Conservation (phyloP, 1,139 yeast species). For the Blastobotrys petasosporus region DNA sequence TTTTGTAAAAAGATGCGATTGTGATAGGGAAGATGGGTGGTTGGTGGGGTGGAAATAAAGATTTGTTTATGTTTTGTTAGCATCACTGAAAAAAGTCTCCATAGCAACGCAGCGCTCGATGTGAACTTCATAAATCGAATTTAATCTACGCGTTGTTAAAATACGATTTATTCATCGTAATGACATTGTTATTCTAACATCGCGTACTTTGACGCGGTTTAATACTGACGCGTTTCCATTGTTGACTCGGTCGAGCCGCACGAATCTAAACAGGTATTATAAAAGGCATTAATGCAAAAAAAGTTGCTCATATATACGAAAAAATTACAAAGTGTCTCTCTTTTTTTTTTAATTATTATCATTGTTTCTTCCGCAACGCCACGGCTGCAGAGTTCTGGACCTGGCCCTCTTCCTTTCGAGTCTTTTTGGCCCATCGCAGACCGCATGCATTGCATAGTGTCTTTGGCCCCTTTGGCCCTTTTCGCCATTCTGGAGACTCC, state of each 20-base stretch:
- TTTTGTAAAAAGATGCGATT: neutral
- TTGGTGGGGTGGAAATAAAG: neutral
- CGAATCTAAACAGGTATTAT: too few species aligned
- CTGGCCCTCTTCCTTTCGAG: conserved; percentile 25
- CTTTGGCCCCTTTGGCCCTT: conserved; percentile 60
- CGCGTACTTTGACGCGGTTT: too few species aligned
- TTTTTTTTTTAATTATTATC: neutral
- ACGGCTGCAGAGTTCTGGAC: conserved; percentile 6
- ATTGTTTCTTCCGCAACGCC: conserved; percentile 9
- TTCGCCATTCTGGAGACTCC: conserved; percentile 63
- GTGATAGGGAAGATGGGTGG: too few species aligned
- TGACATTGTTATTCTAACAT: too few species aligned
- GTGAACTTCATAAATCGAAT: too few species aligned
- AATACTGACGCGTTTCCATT: too few species aligned
- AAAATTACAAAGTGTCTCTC: neutral
- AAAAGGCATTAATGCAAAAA: neutral
- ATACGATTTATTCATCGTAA: too few species aligned
- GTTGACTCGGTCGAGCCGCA: too few species aligned
- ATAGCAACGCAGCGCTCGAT: too few species aligned
- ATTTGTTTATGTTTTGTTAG: too few species aligned
- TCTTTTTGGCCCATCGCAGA: conserved; percentile 44
- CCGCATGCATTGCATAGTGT: conserved; percentile 66
- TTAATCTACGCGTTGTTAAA: too few species aligned
- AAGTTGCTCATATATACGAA: neutral
- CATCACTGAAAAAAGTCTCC: too few species aligned